Evolutionary conservation across 208 protist genomes (phyloP).

Genomic region (Wallacemonas sp.): DNA sequence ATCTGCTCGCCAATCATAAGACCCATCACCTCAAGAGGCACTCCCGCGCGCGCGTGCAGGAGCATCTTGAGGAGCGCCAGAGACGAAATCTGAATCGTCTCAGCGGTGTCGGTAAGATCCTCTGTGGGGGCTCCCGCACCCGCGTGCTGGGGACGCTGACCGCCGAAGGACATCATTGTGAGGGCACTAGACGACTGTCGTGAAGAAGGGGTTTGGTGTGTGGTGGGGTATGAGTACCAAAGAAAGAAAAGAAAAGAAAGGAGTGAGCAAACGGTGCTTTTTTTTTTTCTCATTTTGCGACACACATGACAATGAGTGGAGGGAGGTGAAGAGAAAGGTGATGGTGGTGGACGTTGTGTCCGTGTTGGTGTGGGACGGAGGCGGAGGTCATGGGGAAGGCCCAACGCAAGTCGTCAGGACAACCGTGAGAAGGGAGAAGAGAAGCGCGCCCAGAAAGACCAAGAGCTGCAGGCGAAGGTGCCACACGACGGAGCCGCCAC

Average conservation of each 20-base stretch:
- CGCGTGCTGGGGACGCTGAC: neutral
- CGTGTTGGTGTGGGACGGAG: too few relatives aligned
- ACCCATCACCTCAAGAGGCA: slow-evolving; percentile 99
- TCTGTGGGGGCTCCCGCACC: slow-evolving; percentile 26
- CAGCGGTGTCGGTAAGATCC: slow-evolving; percentile 95
- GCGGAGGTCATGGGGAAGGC: too few relatives aligned
- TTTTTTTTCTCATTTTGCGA: neutral
- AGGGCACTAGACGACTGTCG: neutral
- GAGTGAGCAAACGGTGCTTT: neutral
- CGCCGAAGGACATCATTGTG: neutral
- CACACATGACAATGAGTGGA: neutral
- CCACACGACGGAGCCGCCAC: too few relatives aligned
- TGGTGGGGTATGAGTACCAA: too few relatives aligned
- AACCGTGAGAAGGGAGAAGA: too few relatives aligned
- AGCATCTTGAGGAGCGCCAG: slow-evolving; percentile 99
- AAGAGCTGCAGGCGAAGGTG: too few relatives aligned
- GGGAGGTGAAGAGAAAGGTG: neutral
- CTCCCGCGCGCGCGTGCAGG: slow-evolving; percentile 98
- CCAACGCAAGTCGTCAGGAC: too few relatives aligned
- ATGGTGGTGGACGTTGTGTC: too few relatives aligned
- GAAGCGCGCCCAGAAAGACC: too few relatives aligned
- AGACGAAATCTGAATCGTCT: slow-evolving; percentile 99
- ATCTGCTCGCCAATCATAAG: slow-evolving; percentile 99
- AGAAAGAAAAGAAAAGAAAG: slow-evolving; percentile 5
- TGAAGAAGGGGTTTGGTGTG: too few relatives aligned